These are phyloP conservation scores for Podila epicladia DNA, from an alignment of 192 early-diverging fungal genomes.

Conservation along the genomic window DNA sequence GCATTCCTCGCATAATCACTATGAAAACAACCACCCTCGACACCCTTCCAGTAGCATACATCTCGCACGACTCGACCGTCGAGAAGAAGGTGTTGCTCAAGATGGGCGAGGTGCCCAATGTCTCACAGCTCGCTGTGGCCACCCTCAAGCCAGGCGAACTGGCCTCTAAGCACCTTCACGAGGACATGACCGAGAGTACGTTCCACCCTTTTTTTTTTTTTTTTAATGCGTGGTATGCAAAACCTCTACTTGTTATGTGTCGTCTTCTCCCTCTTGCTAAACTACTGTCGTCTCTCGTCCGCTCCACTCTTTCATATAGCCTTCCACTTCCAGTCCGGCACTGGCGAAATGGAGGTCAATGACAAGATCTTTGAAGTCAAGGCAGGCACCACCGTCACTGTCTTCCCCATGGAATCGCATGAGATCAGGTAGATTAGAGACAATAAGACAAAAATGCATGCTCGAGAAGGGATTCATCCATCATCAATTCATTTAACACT, in stretches of 20 bases:
- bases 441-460: background rate
- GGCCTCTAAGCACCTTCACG: conserved; percentile 40
- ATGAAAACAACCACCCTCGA: conserved; percentile 42
- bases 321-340: conserved; percentile 44
- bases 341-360: conserved; percentile 53
- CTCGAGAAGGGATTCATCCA: too few relatives aligned
- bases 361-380: conserved; percentile 41
- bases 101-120: conserved; percentile 47
- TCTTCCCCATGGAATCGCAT: conserved; percentile 41
- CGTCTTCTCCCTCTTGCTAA: background rate
- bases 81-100: conserved; percentile 51
- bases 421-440: conserved; percentile 31
- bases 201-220: background rate
- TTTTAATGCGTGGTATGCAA: background rate
- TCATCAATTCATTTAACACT: background rate
- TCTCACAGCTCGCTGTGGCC: conserved; percentile 45
- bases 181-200: conserved; percentile 55
- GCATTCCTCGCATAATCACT: background rate
- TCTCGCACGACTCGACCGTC: conserved; percentile 49
- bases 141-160: conserved; percentile 50
- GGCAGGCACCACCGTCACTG: conserved; percentile 48
- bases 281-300: background rate
- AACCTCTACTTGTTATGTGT: too few relatives aligned
- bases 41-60: conserved; percentile 37
- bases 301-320: conserved; percentile 2